phyloP scores from a whole-genome alignment of 176 grass and related monocot genomes.

The Musa acuminata region DNA sequence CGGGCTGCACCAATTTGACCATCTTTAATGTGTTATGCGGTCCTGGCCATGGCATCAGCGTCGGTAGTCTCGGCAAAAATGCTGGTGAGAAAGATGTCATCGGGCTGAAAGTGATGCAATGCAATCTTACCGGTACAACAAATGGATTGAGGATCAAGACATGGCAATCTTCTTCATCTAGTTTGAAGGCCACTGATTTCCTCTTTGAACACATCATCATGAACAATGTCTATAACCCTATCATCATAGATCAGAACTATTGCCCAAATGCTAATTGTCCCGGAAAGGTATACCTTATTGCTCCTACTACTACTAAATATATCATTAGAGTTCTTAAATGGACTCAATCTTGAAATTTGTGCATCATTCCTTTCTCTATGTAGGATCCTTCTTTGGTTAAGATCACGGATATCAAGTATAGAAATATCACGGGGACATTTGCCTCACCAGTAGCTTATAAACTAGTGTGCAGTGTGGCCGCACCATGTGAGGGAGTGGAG shows the following conservation, averaged over 20 bases:
- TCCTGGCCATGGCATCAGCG: no score
- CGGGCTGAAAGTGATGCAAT: no score
- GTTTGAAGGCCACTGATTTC: slow-evolving; percentile 27
- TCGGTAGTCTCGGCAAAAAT: no score
- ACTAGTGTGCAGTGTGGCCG: slow-evolving; percentile 41
- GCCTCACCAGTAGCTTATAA: slow-evolving; percentile 36
- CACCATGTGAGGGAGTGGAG: slow-evolving; percentile 52
- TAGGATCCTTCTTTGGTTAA: slow-evolving; percentile 36
- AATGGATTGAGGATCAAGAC: no score
- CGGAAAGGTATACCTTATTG: background rate
- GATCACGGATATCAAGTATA: slow-evolving; percentile 30
- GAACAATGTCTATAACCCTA: slow-evolving; percentile 54
- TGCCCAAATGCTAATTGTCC: slow-evolving; percentile 52
- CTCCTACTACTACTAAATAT: background rate
- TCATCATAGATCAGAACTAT: slow-evolving; percentile 85
- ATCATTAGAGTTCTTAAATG: no score
- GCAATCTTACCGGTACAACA: no score
- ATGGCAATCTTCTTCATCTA: background rate
- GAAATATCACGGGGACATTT: slow-evolving; percentile 50
- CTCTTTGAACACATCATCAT: slow-evolving; percentile 52
- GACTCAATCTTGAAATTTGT: background rate
- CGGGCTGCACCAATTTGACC: no score
- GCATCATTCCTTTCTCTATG: background rate
- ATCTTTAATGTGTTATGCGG: no score
- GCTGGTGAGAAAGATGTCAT: no score